Percentiles rank a stretch among this genome's conserved stretches.
phyloP scores from a whole-genome alignment of 352 stramenopile species.

The Globisporangium middletonii region DNA sequence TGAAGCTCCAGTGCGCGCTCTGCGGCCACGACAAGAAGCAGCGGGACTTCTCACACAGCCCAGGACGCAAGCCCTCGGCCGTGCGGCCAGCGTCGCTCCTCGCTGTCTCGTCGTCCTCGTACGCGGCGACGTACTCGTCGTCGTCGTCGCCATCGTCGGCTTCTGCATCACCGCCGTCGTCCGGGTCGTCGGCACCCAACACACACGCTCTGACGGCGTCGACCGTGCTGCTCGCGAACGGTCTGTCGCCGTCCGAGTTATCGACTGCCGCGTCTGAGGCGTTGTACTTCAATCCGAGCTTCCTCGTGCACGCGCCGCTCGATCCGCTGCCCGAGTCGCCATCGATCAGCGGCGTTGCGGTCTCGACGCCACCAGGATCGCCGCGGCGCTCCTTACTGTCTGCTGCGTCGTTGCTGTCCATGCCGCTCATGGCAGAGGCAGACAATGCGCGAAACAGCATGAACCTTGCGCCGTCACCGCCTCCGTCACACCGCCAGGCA shows the following conservation, averaged over 20 bases:
- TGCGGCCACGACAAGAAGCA: slow-evolving; percentile 37
- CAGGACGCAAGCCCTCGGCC: slow-evolving; percentile 19
- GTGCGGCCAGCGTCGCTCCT: slow-evolving; percentile 27
- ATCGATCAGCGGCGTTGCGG: slow-evolving; percentile 1
- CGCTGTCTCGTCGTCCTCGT: slow-evolving; percentile 16
- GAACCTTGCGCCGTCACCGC: not conserved
- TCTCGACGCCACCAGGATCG: slow-evolving; percentile 8
- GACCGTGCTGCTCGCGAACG: not conserved
- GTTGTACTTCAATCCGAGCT: slow-evolving; percentile 8
- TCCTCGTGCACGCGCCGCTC: slow-evolving; percentile 11
- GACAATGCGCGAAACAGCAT: not conserved
- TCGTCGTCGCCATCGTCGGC: slow-evolving; percentile 6
- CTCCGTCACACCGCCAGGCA: not conserved
- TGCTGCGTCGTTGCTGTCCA: not conserved
- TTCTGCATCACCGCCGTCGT: slow-evolving; percentile 12
- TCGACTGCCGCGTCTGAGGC: not conserved
- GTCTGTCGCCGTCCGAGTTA: not conserved
- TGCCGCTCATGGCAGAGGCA: not conserved
- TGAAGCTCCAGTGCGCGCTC: slow-evolving; percentile 41
- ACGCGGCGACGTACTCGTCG: slow-evolving; percentile 10
- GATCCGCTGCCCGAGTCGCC: slow-evolving; percentile 14
- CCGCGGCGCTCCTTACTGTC: slow-evolving; percentile 1
- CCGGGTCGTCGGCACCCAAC: not conserved
- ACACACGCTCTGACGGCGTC: not conserved
- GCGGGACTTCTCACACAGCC: slow-evolving; percentile 16